Conservation (phyloP, 345 rosid genomes). For the Toxicodendron radicans region DNA sequence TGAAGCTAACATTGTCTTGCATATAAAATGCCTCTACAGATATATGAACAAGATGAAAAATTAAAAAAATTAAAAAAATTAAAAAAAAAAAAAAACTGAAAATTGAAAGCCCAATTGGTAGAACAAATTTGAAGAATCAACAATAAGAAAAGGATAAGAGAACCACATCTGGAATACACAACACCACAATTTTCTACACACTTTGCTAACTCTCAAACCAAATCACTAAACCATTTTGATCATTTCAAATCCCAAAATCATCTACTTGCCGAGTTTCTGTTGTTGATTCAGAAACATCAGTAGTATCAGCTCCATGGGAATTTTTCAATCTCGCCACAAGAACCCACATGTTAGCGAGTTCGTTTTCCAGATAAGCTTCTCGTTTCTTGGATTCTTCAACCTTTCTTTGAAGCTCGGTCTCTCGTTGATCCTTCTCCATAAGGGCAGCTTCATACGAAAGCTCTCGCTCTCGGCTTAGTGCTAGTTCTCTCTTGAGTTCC, state of each 20-base stretch:
- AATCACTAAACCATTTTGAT: background rate
- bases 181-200: constrained; percentile 29
- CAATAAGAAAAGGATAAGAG: background rate
- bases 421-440: constrained; percentile 74
- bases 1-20: constrained; percentile 17
- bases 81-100: background rate
- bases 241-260: constrained; percentile 30
- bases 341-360: constrained; percentile 99
- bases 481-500: constrained; percentile 82
- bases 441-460: constrained; percentile 79
- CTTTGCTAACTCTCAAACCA: constrained; percentile 11
- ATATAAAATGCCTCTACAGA: constrained; percentile 16
- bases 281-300: constrained; percentile 40
- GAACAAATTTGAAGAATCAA: constrained; percentile 11
- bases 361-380: constrained; percentile 95
- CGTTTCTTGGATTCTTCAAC: constrained; percentile 93
- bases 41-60: background rate
- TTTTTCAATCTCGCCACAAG: constrained; percentile 88
- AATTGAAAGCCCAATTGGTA: background rate
- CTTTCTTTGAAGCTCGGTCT: constrained; percentile 71
- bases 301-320: constrained; percentile 52
- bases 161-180: constrained; percentile 21
- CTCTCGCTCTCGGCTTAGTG: constrained; percentile 79
- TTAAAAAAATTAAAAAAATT: background rate
- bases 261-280: constrained; percentile 29